Evolutionary conservation across 352 stramenopile genomes (phyloP), one percentile per base, ranked within the genome.

Genomic region (Pythium scleroteichum): DNA sequence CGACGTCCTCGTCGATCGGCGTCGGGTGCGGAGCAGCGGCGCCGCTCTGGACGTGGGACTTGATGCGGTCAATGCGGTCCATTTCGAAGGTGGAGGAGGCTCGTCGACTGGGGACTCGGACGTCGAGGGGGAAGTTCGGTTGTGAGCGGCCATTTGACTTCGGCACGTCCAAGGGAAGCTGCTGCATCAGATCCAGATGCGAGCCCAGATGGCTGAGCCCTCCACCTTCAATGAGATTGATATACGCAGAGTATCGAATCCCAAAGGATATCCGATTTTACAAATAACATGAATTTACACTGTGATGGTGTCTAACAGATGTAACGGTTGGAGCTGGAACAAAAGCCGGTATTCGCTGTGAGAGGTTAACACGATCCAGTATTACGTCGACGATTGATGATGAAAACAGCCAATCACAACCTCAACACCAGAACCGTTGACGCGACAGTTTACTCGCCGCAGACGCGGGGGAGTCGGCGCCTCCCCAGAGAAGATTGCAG

Each of bases 21-120:
- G 62, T 26, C 19, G 46, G 32, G 1, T 66, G 23, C 0, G 65
- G 54, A 27, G 44, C 53, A 13, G 72, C 44, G 14, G 58, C 54
- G 55, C 68, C 64, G 29, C 64, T 70, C 55, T 76, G 68, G 47
- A 92, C 71, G 68, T 92, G 82, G 54, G 77, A 79, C 52, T 72
- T 78, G 69, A 92, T 87, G 61, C 82, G 79, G 47, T 88, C 73
- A 44, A 92, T 88, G 56, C 82, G 82, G 64, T 92, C 70, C 82
- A 92, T 90, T 46, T 5, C 9, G 45, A 53, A 26, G 12, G 39
- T 40, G 23, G 6, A 29, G 29, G 27, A 22, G 14, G 20, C 22
- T 10, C 8, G 8, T 12, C 6, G 45, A 23, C 52, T 51, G 26
- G 16, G 53, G n/a, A n/a, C n/a, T 46, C 39, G 52, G 53, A 35